Percentiles rank a stretch among this genome's conserved stretches.
These are phyloP conservation scores for Reticulascus tulasneorum DNA, from an alignment of 2,329 filamentous ascomycete species.

Conservation along the genomic window DNA sequence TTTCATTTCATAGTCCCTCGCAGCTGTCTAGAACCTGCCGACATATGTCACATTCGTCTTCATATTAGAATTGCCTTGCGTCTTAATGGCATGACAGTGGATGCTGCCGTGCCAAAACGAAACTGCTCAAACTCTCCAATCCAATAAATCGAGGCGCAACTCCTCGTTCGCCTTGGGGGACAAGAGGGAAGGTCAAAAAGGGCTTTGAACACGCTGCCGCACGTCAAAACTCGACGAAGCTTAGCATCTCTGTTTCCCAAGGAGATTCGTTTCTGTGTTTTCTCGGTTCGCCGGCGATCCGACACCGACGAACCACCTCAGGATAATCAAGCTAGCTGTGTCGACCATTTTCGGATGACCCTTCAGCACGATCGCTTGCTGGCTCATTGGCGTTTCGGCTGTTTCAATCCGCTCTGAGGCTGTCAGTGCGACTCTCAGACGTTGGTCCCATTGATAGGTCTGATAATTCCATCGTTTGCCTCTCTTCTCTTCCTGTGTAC, in stretches of 20 bases:
- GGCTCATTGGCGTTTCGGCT: slow-evolving; percentile 33
- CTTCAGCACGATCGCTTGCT: slow-evolving; percentile 21
- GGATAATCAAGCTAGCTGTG: slow-evolving; percentile 18
- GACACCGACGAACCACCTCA: slow-evolving; percentile 14
- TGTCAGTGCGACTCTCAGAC: slow-evolving; percentile 34
- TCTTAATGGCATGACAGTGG: slow-evolving; percentile 11
- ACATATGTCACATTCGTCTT: slow-evolving; percentile 9
- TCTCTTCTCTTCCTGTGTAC: slow-evolving; percentile 12
- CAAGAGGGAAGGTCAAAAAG: too few species aligned
- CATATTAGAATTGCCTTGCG: slow-evolving; percentile 5
- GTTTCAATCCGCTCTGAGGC: slow-evolving; percentile 32
- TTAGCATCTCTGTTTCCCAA: slow-evolving; percentile 5
- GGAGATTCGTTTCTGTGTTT: slow-evolving; percentile 12
- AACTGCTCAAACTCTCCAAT: too few species aligned
- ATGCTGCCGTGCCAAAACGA: slow-evolving; percentile 17
- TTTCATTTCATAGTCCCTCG: slow-evolving; percentile 5
- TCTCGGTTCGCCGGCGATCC: slow-evolving; percentile 17
- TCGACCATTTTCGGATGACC: slow-evolving; percentile 16
- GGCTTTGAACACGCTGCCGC: slow-evolving; percentile 3
- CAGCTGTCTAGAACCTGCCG: slow-evolving; percentile 2
- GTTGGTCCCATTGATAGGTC: slow-evolving; percentile 31
- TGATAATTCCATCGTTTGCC: slow-evolving; percentile 22
- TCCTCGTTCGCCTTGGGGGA: too few species aligned
- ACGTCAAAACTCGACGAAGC: slow-evolving; percentile 6
- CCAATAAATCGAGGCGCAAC: too few species aligned